Percentiles rank a stretch among this genome's conserved stretches.
phyloP scores from a whole-genome alignment of 352 stramenopile genomes.

The Lagenidium sp. region DNA sequence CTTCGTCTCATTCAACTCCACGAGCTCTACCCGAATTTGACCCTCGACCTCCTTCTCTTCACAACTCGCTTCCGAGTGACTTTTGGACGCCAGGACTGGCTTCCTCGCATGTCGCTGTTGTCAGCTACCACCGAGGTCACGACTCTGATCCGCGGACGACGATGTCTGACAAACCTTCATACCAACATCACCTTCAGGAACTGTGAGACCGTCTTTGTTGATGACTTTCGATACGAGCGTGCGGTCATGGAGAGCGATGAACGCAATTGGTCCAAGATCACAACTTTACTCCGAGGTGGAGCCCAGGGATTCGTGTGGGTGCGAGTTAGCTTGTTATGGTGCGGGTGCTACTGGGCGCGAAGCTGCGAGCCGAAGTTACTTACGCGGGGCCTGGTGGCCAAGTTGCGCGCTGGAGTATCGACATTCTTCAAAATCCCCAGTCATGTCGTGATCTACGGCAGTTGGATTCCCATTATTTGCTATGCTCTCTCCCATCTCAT shows the following conservation, averaged over 20 bases:
- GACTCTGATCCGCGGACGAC: constrained; percentile 4
- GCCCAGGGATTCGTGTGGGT: constrained; percentile 41
- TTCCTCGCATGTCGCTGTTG: not conserved
- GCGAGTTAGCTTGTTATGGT: constrained; percentile 15
- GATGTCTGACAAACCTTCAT: not conserved
- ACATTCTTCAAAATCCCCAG: constrained; percentile 10
- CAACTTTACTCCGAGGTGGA: constrained; percentile 18
- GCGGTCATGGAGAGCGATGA: constrained; percentile 23
- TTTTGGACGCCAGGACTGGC: not conserved
- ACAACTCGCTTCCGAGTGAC: not conserved
- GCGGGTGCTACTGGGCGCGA: constrained; percentile 13
- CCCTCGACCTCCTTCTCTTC: constrained; percentile 10
- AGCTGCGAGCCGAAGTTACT: constrained; percentile 5
- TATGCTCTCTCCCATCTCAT: constrained; percentile 16
- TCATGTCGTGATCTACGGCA: constrained; percentile 27
- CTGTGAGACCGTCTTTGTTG: constrained; percentile 10
- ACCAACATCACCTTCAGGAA: no score
- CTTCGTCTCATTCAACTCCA: constrained; percentile 1
- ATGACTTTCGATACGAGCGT: constrained; percentile 42
- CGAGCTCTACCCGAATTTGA: not conserved
- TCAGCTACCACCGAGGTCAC: constrained; percentile 4
- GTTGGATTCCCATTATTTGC: constrained; percentile 14
- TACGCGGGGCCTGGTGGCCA: no score
- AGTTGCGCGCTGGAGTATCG: not conserved
- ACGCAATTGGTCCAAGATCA: constrained; percentile 19